Percentiles rank a stretch among this genome's conserved stretches.
Evolutionary conservation across 2,329 filamentous ascomycete species (phyloP).

Genomic region (Rhynchosporium agropyri): DNA sequence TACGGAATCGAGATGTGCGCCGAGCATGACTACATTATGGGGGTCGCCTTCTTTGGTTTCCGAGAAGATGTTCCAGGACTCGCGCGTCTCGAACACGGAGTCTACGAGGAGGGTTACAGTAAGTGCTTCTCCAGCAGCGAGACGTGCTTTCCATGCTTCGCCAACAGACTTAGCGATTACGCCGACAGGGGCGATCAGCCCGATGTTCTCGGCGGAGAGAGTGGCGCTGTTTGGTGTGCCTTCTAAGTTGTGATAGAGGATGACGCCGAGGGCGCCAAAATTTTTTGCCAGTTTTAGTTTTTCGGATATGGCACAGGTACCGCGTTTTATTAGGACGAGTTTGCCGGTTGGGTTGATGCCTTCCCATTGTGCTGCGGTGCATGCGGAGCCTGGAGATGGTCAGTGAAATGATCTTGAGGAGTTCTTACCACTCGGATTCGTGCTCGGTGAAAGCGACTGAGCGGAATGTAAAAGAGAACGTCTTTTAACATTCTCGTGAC

Average conservation of each 20-base stretch:
- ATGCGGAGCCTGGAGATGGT: not conserved
- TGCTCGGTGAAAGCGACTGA: too few species aligned
- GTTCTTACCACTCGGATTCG: not conserved
- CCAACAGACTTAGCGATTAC: conserved; percentile 1
- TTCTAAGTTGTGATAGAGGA: conserved; percentile 39
- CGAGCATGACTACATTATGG: conserved; percentile 59
- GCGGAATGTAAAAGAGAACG: too few species aligned
- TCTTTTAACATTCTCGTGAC: too few species aligned
- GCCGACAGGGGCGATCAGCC: conserved; percentile 5
- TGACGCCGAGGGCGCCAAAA: conserved; percentile 58
- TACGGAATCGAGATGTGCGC: conserved; percentile 64
- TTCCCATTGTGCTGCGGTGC: conserved; percentile 7
- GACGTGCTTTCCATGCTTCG: conserved; percentile 14
- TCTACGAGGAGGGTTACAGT: conserved; percentile 15
- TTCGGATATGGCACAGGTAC: conserved; percentile 56
- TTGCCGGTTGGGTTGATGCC: conserved; percentile 42
- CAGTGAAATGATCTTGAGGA: not conserved
- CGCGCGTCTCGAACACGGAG: conserved; percentile 14
- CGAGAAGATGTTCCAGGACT: conserved; percentile 43
- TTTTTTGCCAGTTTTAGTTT: conserved; percentile 57
- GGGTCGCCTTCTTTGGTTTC: conserved; percentile 60
- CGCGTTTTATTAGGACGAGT: conserved; percentile 57
- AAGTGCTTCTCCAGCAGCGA: conserved; percentile 10
- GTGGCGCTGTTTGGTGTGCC: conserved; percentile 18
- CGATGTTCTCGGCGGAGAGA: conserved; percentile 19